Evolutionary conservation across 306 rosid genomes (phyloP).

Genomic region (Alnus rubra): DNA sequence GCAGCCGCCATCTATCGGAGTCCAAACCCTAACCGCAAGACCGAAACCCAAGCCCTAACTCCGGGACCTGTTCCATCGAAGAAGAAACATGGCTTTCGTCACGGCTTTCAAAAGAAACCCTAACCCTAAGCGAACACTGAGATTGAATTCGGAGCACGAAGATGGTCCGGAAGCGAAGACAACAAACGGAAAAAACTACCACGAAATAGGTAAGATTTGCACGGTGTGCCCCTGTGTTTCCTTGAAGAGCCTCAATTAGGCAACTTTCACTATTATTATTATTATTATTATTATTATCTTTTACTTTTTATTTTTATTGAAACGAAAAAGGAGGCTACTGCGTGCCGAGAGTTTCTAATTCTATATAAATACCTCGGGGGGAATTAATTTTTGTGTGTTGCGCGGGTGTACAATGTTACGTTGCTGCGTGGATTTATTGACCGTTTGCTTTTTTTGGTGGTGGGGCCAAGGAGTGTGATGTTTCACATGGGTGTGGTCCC

Average conservation of each 20-base stretch:
- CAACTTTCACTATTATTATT: not conserved
- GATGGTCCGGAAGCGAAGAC: conserved; percentile 38
- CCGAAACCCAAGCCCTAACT: conserved; percentile 54
- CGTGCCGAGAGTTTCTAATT: not conserved
- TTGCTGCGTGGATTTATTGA: not conserved
- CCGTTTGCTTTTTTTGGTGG: no score
- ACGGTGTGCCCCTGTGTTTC: conserved; percentile 37
- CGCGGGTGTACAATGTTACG: not conserved
- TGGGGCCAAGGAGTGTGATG: no score
- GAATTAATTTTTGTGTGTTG: not conserved
- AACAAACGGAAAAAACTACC: conserved; percentile 12
- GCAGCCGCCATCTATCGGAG: conserved; percentile 56
- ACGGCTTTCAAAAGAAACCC: conserved; percentile 12
- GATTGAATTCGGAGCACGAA: conserved; percentile 20
- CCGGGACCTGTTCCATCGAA: conserved; percentile 34
- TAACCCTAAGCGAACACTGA: conserved; percentile 17
- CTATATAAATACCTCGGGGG: not conserved
- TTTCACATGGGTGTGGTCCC: no score
- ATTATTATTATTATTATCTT: no score
- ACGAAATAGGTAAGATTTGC: conserved; percentile 40
- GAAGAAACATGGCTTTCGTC: conserved; percentile 20
- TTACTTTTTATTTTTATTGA: no score
- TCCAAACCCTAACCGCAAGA: conserved; percentile 11
- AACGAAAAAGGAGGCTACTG: not conserved
- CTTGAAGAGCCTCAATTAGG: conserved; percentile 43